Evolutionary conservation across 2,329 filamentous ascomycete genomes (phyloP), one percentile per base, ranked within the genome.

Genomic region (Lojkania enalia): DNA sequence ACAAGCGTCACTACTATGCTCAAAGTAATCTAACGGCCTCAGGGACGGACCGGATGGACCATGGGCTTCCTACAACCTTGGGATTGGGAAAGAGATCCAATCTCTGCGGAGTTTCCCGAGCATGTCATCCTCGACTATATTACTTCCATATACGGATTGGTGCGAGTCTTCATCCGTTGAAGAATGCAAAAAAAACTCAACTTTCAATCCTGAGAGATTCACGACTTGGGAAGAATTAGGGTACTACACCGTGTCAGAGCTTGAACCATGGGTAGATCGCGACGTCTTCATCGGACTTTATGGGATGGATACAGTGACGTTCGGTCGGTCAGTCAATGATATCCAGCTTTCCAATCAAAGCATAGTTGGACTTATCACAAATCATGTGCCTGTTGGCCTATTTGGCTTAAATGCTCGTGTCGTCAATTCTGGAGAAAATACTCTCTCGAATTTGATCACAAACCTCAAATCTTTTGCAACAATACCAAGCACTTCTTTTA

Each of bases 401-500:
- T 27, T 27, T 27, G 23, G 23, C 7, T n/a, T 27, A n/a, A 27
- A 27, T n/a, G 23, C 23, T n/a, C 23, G 23, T n/a, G 7, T n/a
- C 23, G 23, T 7, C n/a, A n/a, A 27, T n/a, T 27, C n/a, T 27
- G 23, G 23, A 27, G n/a, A n/a, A 7, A n/a, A n/a, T 7, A n/a
- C 7, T 7, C 7, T 27, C 7, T n/a, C 23, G n/a, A 27, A 27
- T n/a, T n/a, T 27, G 23, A 27, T 27, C n/a, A 27, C 23, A n/a
- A 27, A 27, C 23, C 30, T 11, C 30, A 33, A 9, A 11, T 16
- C 7, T 12, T 7, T 16, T 12, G 30, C 56, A 15, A 53, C 57
- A 2, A 71, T 72, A 27, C 64, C 69, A 1, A 70, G 69, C 37
- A 42, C 58, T 5, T 70, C 66, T 0, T 74, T 61, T 60, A 68